Conservation (phyloP, 139 green algal species). For the Chlamydomonas incerta region DNA sequence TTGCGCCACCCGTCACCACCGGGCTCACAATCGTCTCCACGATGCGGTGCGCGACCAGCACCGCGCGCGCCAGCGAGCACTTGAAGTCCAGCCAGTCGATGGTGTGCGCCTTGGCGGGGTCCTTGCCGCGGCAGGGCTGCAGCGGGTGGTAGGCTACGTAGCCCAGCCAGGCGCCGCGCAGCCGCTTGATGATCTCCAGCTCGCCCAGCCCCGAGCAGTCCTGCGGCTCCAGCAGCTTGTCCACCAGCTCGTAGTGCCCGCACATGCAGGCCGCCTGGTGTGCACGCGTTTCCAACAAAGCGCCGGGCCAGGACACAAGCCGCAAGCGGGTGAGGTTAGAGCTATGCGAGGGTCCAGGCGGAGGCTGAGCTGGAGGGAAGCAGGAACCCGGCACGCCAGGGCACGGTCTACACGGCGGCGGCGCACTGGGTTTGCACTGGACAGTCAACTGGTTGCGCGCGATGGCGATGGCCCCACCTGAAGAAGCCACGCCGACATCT, state of each 20-base stretch:
- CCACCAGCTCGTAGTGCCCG: constrained; percentile 14
- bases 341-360: too few species aligned
- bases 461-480: neutral
- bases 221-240: neutral
- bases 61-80: constrained; percentile 8
- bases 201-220: neutral
- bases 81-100: constrained; percentile 40
- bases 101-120: neutral
- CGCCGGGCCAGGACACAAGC: neutral
- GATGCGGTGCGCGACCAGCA: constrained; percentile 7
- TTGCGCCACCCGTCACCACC: too few species aligned
- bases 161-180: constrained; percentile 6
- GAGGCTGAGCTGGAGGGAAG: too few species aligned
- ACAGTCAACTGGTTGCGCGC: too few species aligned
- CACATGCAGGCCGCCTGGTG: constrained; percentile 29
- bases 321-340: too few species aligned
- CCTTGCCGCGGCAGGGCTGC: neutral
- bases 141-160: constrained; percentile 2
- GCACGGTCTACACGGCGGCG: too few species aligned
- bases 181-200: constrained; percentile 2
- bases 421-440: too few species aligned
- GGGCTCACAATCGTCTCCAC: neutral
- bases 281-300: too few species aligned
- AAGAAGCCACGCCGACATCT: neutral
- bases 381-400: too few species aligned